Conservation (phyloP, 139 green algal genomes). For the Desmodesmus armatus region DNA sequence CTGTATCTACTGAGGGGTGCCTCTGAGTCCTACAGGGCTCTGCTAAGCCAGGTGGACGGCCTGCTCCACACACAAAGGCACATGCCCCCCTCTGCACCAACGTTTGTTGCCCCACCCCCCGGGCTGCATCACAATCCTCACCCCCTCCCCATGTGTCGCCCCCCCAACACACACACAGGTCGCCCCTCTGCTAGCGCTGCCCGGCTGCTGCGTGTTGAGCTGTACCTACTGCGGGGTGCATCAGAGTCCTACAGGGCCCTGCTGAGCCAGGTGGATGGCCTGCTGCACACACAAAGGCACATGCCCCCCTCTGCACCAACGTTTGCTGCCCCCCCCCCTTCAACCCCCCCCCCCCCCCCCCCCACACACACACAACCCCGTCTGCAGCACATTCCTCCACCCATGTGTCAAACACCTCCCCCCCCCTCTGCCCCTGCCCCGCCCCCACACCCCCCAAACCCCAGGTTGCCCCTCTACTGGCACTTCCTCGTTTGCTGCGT, state of each 20-base stretch:
- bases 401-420: no score
- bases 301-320: neutral
- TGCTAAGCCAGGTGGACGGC: constrained; percentile 48
- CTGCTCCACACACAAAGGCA: neutral
- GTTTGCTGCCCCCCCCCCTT: neutral
- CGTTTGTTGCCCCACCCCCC: neutral
- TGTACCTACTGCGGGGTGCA: constrained; percentile 66
- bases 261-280: constrained; percentile 4
- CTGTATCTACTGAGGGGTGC: constrained; percentile 66
- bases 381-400: no score
- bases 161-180: no score
- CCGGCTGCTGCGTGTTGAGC: constrained; percentile 68
- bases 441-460: neutral
- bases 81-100: neutral
- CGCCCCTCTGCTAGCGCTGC: constrained; percentile 57
- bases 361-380: no score
- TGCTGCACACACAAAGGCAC: no score
- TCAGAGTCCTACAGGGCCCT: constrained; percentile 45
- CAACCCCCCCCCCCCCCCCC: no score
- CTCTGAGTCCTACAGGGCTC: constrained; percentile 46
- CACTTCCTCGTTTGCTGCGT: constrained; percentile 58
- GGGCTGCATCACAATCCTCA: no score
- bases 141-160: no score
- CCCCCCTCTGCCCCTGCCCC: no score
- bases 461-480: constrained; percentile 66